A percentile compares a stretch with the other conserved stretches of the same genome.
These are phyloP conservation scores for Crithidia bombi DNA, from an alignment of 208 protist genomes.

Conservation along the genomic window DNA sequence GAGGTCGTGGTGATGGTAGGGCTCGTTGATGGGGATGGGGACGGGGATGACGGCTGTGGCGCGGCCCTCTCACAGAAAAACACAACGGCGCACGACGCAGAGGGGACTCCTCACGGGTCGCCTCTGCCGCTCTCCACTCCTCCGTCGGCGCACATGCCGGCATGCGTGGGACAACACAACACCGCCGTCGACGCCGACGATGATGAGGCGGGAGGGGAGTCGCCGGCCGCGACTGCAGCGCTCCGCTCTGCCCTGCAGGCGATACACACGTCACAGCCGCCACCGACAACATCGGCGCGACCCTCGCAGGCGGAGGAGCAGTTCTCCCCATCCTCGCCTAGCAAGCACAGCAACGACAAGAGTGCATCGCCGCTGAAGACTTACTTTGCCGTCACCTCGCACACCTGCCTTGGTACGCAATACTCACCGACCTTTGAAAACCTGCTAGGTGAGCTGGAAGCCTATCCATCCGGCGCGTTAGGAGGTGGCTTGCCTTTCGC, in stretches of 20 bases:
- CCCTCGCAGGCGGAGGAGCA: not conserved
- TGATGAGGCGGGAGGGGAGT: slow-evolving; percentile 35
- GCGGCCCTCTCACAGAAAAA: slow-evolving; percentile 27
- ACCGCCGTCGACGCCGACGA: slow-evolving; percentile 24
- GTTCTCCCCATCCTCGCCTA: not conserved
- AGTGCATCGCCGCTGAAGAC: not conserved
- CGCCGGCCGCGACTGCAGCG: slow-evolving; percentile 18
- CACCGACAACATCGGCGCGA: not conserved
- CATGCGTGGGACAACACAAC: not conserved
- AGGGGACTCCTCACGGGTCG: not conserved
- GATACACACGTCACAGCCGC: slow-evolving; percentile 8
- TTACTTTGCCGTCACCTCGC: not conserved
- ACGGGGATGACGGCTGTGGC: slow-evolving; percentile 19
- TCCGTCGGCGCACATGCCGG: not conserved
- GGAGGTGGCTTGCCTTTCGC: slow-evolving; percentile 4
- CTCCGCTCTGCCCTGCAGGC: slow-evolving; percentile 14
- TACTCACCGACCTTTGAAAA: slow-evolving; percentile 27
- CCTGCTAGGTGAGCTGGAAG: slow-evolving; percentile 30
- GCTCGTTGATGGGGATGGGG: not conserved
- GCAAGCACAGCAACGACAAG: not conserved
- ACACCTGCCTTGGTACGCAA: slow-evolving; percentile 22
- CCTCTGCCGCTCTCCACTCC: not conserved
- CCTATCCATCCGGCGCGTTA: slow-evolving; percentile 7
- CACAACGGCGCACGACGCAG: not conserved
- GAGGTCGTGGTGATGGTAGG: not conserved